phyloP scores from a whole-genome alignment of 2,329 filamentous ascomycete species.

The Onygenales sp. region DNA sequence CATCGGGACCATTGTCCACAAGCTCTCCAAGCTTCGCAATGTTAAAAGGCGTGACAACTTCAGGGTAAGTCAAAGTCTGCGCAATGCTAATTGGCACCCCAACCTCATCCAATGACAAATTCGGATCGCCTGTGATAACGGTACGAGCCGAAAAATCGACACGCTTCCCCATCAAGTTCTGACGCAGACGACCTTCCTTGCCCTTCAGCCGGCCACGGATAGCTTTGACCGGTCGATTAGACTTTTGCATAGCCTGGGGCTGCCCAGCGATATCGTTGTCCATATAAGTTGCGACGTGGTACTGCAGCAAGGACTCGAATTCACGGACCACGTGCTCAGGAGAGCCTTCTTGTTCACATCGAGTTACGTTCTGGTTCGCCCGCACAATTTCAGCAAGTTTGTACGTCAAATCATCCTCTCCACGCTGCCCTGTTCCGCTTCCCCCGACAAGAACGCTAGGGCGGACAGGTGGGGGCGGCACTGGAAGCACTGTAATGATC shows the following conservation, averaged over 20 bases:
- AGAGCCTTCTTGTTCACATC: conserved; percentile 83
- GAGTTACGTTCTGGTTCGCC: conserved; percentile 87
- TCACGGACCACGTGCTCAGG: conserved; percentile 85
- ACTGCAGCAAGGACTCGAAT: conserved; percentile 87
- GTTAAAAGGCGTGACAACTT: conserved; percentile 96
- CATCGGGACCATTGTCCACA: conserved; percentile 86
- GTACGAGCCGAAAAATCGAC: conserved; percentile 99
- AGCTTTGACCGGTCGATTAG: conserved; percentile 89
- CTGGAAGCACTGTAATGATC: conserved; percentile 87
- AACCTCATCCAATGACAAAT: conserved; percentile 91
- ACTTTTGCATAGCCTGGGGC: conserved; percentile 92
- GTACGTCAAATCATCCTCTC: conserved; percentile 98
- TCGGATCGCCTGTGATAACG: conserved; percentile 97
- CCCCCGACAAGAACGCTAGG: conserved; percentile 97
- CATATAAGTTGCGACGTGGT: conserved; percentile 98
- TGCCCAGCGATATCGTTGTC: conserved; percentile 97
- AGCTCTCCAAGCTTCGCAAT: conserved; percentile 83
- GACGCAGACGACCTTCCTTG: conserved; percentile 94
- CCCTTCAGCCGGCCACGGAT: conserved; percentile 96
- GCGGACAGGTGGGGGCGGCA: conserved; percentile 88
- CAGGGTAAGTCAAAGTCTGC: conserved; percentile 85
- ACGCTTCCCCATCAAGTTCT: conserved; percentile 99
- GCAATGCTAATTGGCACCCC: conserved; percentile 93
- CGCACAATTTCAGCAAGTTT: conserved; percentile 98
- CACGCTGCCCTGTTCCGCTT: conserved; percentile 80